Evolutionary conservation across 768 basidiomycete species (phyloP).

Genomic region (Xerocomellus dryophilus): DNA sequence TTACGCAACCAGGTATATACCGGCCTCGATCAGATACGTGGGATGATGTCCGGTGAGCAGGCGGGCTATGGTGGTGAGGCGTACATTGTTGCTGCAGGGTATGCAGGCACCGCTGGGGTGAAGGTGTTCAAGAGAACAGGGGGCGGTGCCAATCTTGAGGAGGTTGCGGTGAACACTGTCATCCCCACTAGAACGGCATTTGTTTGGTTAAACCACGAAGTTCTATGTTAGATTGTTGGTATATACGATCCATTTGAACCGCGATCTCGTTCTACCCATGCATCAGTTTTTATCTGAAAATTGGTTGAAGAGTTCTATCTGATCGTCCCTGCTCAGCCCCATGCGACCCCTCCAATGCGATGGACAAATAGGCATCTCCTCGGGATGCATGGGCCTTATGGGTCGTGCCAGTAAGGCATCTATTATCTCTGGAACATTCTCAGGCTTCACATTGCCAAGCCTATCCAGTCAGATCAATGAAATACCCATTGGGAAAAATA

Average conservation of each 20-base stretch:
- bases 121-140: constrained; percentile 54
- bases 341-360: constrained; percentile 70
- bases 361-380: constrained; percentile 40
- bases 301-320: constrained; percentile 37
- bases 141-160: constrained; percentile 48
- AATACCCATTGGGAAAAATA: neutral
- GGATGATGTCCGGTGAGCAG: constrained; percentile 55
- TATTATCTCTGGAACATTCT: constrained; percentile 55
- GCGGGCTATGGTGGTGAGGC: constrained; percentile 45
- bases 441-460: constrained; percentile 59
- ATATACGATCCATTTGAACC: neutral
- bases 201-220: constrained; percentile 35
- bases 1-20: constrained; percentile 58
- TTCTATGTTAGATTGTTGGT: neutral
- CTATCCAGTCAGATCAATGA: constrained; percentile 34
- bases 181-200: constrained; percentile 52
- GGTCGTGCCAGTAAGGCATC: constrained; percentile 39
- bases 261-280: neutral
- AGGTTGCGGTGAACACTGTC: constrained; percentile 52
- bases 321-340: constrained; percentile 60
- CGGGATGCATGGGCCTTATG: constrained; percentile 24
- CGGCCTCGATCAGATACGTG: constrained; percentile 59
- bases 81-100: constrained; percentile 54
- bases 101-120: constrained; percentile 52
- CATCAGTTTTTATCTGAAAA: neutral